Evolutionary conservation across 371 early-diverging fungal genomes (phyloP), one percentile per base, ranked within the genome.

Genomic region (Mortierella sp.): DNA sequence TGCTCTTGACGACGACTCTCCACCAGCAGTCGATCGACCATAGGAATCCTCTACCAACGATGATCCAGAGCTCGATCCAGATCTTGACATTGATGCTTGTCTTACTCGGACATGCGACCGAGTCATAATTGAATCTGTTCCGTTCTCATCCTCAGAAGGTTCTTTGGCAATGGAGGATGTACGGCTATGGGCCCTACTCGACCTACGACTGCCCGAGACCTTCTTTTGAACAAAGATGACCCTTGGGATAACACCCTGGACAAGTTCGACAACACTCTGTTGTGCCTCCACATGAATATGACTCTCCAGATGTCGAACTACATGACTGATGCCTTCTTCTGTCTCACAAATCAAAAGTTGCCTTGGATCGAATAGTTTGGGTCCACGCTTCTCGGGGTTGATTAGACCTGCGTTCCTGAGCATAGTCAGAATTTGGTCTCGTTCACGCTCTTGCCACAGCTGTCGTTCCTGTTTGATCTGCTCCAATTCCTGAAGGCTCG

Each of bases 261-360:
- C 72, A 62, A 72, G 50, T 55, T 75, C 69, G 7, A 82, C 63
- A 28, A 75, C 80, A 25, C 50, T 68, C 47, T 68, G 72, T 14
- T 47, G 63, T n/a, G 75, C 73, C 29, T 84, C 84, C 43, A 83
- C 70, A 57, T 84, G 83, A 16, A 82, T 53, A 21, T 70, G 68
- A 25, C 88, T 85, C 68, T 83, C 85, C 28, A 89, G 72, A 79
- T 87, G 88, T 18, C 87, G 81, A 19, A 89, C 86, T 12, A 89
- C 79, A 80, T 89, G 88, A n/a, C 81, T 69, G 28, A 84, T 82
- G 0, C 88, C 89, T 51, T 85, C 82, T 51, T 83, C 84, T 0
- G 87, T 86, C 58, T 82, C 82, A 75, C 88, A 87, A 68, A 87
- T 85, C 26, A 89, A 58, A 29, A 89, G 67, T 45, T 84, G 80